A percentile compares a stretch with the other conserved stretches of the same genome.
phyloP scores from a whole-genome alignment of 345 rosid species.

The Melaleuca alternifolia region DNA sequence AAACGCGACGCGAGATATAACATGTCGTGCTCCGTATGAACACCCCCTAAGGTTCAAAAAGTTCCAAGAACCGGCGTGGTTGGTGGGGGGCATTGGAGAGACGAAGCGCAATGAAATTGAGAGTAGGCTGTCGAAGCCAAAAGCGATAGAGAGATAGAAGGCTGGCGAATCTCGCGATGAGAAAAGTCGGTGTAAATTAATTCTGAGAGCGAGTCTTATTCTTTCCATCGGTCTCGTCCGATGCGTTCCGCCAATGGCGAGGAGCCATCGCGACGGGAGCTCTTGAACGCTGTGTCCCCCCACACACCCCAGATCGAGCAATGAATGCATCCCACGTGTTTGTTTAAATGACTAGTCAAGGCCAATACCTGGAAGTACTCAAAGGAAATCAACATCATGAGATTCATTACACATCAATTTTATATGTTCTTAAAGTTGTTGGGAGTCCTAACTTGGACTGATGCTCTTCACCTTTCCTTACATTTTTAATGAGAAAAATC shows the following conservation, averaged over 20 bases:
- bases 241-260: not conserved
- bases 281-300: not conserved
- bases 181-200: not conserved
- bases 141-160: not conserved
- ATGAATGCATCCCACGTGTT: not conserved
- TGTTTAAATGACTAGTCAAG: not conserved
- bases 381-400: not conserved
- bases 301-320: not conserved
- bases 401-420: not conserved
- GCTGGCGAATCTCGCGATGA: not conserved
- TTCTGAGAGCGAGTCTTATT: not conserved
- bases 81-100: not conserved
- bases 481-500: not conserved
- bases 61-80: no score
- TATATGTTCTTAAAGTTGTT: not conserved
- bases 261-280: not conserved
- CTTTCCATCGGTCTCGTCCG: not conserved
- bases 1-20: not conserved
- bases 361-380: not conserved
- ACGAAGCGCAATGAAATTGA: not conserved
- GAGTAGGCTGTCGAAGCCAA: not conserved
- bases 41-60: not conserved
- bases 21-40: not conserved
- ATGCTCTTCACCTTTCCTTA: not conserved
- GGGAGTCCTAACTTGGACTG: not conserved